Percentiles rank a stretch among this genome's conserved stretches.
These are phyloP conservation scores for Aspergillus persii DNA, from an alignment of 2,329 filamentous ascomycete species.

Conservation along the genomic window DNA sequence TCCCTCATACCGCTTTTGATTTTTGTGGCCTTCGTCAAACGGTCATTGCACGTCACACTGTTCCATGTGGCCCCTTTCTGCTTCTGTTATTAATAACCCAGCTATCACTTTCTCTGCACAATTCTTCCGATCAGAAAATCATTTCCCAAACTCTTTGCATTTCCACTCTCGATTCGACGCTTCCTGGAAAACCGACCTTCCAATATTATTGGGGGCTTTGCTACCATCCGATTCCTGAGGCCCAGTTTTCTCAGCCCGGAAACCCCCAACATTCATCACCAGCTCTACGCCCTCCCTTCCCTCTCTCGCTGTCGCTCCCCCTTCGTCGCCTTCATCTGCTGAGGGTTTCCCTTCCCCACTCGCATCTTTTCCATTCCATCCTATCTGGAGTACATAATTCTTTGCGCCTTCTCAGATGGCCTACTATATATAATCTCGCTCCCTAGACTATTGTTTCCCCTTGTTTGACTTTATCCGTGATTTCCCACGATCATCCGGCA, in stretches of 20 bases:
- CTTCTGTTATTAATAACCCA: constrained; percentile 14
- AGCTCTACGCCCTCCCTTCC: constrained; percentile 17
- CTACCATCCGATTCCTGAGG: constrained; percentile 9
- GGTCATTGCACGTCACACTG: constrained; percentile 16
- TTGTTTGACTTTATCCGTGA: not conserved
- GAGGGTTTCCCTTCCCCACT: constrained; percentile 6
- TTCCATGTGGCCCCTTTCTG: constrained; percentile 19
- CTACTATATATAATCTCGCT: not conserved
- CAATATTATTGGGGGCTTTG: constrained; percentile 15
- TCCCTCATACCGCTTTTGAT: not conserved
- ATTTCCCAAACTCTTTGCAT: not conserved
- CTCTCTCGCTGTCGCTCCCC: constrained; percentile 13
- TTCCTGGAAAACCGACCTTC: not conserved
- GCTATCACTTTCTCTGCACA: constrained; percentile 17
- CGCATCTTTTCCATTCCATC: not conserved
- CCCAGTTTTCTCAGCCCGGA: constrained; percentile 9
- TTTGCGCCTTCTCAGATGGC: not conserved
- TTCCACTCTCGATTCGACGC: not conserved
- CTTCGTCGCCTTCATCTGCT: not conserved
- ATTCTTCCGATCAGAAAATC: constrained; percentile 11
- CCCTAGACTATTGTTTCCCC: not conserved
- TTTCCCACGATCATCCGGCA: not conserved
- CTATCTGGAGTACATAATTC: not conserved
- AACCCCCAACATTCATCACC: not conserved
- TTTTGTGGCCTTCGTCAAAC: constrained; percentile 4